Conservation (phyloP, 352 stramenopile species). For the Poterioochromonas sp. region DNA sequence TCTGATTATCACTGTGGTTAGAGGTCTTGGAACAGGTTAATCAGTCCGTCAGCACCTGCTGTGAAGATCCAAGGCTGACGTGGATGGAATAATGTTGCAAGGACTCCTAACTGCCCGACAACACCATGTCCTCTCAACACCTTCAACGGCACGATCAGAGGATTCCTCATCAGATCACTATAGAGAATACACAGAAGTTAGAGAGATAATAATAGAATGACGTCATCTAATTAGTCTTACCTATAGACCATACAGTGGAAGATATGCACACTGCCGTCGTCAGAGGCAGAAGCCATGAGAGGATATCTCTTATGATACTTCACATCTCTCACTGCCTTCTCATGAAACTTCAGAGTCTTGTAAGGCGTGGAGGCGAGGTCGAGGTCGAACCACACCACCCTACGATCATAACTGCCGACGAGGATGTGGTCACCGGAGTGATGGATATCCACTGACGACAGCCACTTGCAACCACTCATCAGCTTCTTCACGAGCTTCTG, state of each 20-base stretch:
- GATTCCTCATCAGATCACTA: slow-evolving; percentile 96
- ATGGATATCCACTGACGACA: slow-evolving; percentile 96
- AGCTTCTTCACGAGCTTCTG: slow-evolving; percentile 86
- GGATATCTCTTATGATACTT: slow-evolving; percentile 86
- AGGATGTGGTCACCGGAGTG: slow-evolving; percentile 96
- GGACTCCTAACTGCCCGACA: slow-evolving; percentile 82
- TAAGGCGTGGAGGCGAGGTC: slow-evolving; percentile 92
- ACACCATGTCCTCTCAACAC: slow-evolving; percentile 87
- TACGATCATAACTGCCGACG: slow-evolving; percentile 91
- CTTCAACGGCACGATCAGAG: slow-evolving; percentile 98
- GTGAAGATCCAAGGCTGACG: slow-evolving; percentile 76
- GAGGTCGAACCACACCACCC: slow-evolving; percentile 98
- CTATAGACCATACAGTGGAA: slow-evolving; percentile 98
- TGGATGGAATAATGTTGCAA: slow-evolving; percentile 91
- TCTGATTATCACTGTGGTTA: too few relatives aligned
- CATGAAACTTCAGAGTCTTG: slow-evolving; percentile 98
- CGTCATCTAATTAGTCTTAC: slow-evolving; percentile 39
- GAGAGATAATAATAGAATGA: too few relatives aligned
- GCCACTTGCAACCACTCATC: slow-evolving; percentile 94
- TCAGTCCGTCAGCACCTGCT: slow-evolving; percentile 43
- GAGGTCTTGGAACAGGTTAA: slow-evolving; percentile 47
- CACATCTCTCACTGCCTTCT: slow-evolving; percentile 86
- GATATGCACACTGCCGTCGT: slow-evolving; percentile 97
- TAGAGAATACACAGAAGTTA: slow-evolving; percentile 17
- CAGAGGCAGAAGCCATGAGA: slow-evolving; percentile 94